Percentiles rank a stretch among this genome's conserved stretches.
These are phyloP conservation scores for Glaciozyma martinii DNA, from an alignment of 768 basidiomycete genomes.

Conservation along the genomic window DNA sequence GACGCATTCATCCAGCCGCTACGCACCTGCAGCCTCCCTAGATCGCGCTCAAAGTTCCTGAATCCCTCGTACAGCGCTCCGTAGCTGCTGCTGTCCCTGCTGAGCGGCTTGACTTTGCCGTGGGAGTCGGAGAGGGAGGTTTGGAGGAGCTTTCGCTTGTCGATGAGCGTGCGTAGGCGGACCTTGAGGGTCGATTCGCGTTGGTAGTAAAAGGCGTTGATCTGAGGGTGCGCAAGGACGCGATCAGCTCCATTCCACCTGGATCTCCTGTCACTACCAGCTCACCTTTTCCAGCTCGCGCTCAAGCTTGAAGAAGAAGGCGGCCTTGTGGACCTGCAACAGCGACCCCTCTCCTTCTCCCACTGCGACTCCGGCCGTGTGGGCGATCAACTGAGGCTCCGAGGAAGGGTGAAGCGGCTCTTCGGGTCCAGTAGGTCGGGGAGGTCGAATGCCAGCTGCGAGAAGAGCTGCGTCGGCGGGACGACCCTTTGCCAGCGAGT, in stretches of 20 bases:
- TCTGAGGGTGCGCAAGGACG: constrained; percentile 46
- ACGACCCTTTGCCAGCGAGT: constrained; percentile 79
- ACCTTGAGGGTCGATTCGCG: constrained; percentile 91
- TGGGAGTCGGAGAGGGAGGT: constrained; percentile 62
- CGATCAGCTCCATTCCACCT: background rate
- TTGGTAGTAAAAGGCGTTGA: constrained; percentile 94
- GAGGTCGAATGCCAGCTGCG: constrained; percentile 55
- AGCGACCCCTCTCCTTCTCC: constrained; percentile 53
- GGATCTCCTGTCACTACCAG: background rate
- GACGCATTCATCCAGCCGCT: background rate
- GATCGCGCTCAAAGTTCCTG: constrained; percentile 81
- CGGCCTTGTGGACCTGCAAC: constrained; percentile 89
- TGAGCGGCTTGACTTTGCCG: constrained; percentile 51
- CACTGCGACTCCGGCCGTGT: constrained; percentile 13
- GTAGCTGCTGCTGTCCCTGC: constrained; percentile 36
- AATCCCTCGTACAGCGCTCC: constrained; percentile 89
- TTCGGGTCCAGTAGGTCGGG: constrained; percentile 38
- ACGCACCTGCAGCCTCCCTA: constrained; percentile 82
- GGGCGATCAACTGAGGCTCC: constrained; percentile 14
- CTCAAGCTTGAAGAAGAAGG: constrained; percentile 98
- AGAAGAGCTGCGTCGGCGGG: constrained; percentile 84
- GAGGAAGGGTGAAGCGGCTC: constrained; percentile 15
- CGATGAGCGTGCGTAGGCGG: constrained; percentile 82
- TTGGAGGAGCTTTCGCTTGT: constrained; percentile 73
- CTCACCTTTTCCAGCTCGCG: constrained; percentile 90